A percentile compares a stretch with the other conserved stretches of the same genome.
Conservation (phyloP, 116 monocot genomes). For the Zostera marina region DNA sequence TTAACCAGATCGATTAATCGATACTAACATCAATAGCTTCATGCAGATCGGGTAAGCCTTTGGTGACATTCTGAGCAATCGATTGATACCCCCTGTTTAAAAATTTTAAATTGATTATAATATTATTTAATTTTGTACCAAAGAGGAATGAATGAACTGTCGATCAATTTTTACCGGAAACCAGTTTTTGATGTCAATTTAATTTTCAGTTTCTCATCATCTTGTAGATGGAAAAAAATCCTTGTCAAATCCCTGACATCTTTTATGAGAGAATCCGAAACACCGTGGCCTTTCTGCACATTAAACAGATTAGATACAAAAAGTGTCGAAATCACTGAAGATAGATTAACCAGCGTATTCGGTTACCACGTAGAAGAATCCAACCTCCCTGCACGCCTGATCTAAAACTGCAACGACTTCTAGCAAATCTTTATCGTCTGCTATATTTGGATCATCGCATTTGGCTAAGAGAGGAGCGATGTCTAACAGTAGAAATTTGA, state of each 20-base stretch:
- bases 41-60: conserved; percentile 76
- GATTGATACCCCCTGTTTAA: conserved; percentile 68
- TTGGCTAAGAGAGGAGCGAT: conserved; percentile 49
- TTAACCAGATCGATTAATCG: too few relatives aligned
- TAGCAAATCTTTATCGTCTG: conserved; percentile 28
- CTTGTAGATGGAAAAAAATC: conserved; percentile 56
- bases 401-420: conserved; percentile 53
- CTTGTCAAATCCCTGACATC: conserved; percentile 58
- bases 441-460: conserved; percentile 27
- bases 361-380: conserved; percentile 92
- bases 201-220: conserved; percentile 66
- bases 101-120: not conserved
- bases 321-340: too few relatives aligned
- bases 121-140: not conserved
- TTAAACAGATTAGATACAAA: too few relatives aligned
- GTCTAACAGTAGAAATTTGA: conserved; percentile 27
- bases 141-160: not conserved
- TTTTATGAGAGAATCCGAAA: conserved; percentile 56
- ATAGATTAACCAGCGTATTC: too few relatives aligned
- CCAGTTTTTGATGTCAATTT: conserved; percentile 63
- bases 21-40: conserved; percentile 89
- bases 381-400: conserved; percentile 61
- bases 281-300: conserved; percentile 74
- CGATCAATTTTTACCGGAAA: conserved; percentile 30
- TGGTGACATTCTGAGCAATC: conserved; percentile 69